Evolutionary conservation across 192 early-diverging fungal species (phyloP).

Genomic region (Gaertneriomyces semiglobifer): DNA sequence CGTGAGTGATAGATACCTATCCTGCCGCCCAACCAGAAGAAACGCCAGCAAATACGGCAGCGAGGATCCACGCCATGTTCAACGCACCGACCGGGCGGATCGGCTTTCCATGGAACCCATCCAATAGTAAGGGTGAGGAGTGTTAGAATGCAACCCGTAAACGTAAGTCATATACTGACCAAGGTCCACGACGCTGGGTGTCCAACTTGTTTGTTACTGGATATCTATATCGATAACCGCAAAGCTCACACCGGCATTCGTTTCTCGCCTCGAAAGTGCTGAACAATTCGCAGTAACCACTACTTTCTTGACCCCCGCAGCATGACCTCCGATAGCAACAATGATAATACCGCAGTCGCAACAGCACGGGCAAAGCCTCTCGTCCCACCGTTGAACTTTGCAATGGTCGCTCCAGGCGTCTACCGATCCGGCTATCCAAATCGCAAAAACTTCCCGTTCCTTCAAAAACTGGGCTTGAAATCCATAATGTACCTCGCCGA

Average conservation of each 20-base stretch:
- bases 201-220: too few species aligned
- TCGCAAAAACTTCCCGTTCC: slow-evolving; percentile 86
- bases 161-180: too few species aligned
- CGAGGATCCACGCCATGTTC: slow-evolving; percentile 42
- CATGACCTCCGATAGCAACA: too few species aligned
- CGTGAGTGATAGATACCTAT: slow-evolving; percentile 55
- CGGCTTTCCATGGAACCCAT: slow-evolving; percentile 23
- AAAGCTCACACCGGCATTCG: too few species aligned
- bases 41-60: slow-evolving; percentile 45
- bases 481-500: slow-evolving; percentile 85
- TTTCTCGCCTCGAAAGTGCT: too few species aligned
- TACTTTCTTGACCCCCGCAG: too few species aligned
- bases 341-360: too few species aligned
- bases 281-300: too few species aligned
- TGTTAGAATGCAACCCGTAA: too few species aligned
- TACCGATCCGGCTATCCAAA: slow-evolving; percentile 93
- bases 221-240: too few species aligned
- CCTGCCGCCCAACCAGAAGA: slow-evolving; percentile 60
- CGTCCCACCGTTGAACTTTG: slow-evolving; percentile 91
- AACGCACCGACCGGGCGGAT: slow-evolving; percentile 31
- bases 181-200: too few species aligned
- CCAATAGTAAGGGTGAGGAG: slow-evolving; percentile 22
- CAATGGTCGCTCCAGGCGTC: slow-evolving; percentile 90
- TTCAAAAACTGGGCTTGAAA: slow-evolving; percentile 80
- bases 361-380: slow-evolving; percentile 22